These are phyloP conservation scores for Scedosporium dehoogii DNA, from an alignment of 2,329 filamentous ascomycete genomes.

Conservation along the genomic window DNA sequence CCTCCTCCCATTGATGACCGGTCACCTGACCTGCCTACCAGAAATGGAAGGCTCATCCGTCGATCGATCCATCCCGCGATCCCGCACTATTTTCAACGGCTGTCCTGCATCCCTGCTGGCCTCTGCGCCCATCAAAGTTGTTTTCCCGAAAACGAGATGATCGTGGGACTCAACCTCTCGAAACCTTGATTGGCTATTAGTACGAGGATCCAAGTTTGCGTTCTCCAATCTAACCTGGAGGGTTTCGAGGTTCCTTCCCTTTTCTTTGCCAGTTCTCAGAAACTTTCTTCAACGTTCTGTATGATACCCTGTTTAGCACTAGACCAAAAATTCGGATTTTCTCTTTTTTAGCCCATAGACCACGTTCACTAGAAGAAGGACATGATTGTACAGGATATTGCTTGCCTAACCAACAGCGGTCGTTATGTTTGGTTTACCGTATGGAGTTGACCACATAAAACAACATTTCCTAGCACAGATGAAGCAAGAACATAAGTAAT, in stretches of 20 bases:
- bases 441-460: too few relatives aligned
- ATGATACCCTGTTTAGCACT: constrained; percentile 3
- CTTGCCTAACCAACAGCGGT: background rate
- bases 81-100: background rate
- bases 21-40: background rate
- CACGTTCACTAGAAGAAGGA: too few relatives aligned
- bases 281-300: background rate
- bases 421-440: background rate
- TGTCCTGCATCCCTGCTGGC: background rate
- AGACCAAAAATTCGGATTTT: background rate
- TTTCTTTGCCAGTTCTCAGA: background rate
- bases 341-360: too few relatives aligned
- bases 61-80: background rate
- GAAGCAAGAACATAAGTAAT: background rate
- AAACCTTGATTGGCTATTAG: background rate
- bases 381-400: background rate
- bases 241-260: background rate
- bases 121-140: background rate
- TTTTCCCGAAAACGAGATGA: too few relatives aligned
- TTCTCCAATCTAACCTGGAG: background rate
- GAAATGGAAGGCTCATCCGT: background rate
- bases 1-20: background rate
- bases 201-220: background rate
- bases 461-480: background rate
- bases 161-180: background rate